Conservation (phyloP, 2,329 filamentous ascomycete genomes). For the Biscogniauxia marginata region DNA sequence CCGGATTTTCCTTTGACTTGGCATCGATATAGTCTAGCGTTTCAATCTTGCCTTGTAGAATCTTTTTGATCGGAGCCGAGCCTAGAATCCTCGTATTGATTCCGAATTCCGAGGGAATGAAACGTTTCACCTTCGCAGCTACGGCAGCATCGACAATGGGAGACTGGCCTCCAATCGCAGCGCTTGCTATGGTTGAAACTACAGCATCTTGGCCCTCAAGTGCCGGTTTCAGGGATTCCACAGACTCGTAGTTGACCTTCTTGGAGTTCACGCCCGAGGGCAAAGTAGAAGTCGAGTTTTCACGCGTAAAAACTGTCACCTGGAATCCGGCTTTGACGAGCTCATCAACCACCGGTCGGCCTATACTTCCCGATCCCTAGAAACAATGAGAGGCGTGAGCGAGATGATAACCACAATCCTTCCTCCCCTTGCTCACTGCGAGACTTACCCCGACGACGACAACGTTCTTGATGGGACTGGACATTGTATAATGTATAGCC, state of each 20-base stretch:
- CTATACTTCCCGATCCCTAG: conserved; percentile 35
- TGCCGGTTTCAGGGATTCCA: conserved; percentile 42
- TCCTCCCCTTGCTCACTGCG: neutral
- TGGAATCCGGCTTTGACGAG: conserved; percentile 39
- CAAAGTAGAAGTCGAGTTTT: conserved; percentile 38
- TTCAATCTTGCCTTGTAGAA: conserved; percentile 29
- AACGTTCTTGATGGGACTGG: conserved; percentile 23
- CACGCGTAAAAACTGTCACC: conserved; percentile 50
- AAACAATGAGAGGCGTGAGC: neutral
- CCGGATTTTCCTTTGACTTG: conserved; percentile 42
- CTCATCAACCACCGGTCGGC: conserved; percentile 26
- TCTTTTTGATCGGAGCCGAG: conserved; percentile 21
- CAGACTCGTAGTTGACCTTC: conserved; percentile 46
- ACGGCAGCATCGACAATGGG: conserved; percentile 55
- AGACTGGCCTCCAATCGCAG: conserved; percentile 43
- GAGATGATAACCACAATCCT: neutral
- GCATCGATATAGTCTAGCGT: conserved; percentile 51
- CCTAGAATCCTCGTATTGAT: conserved; percentile 31
- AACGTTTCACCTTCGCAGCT: conserved; percentile 54
- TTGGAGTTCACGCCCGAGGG: conserved; percentile 39
- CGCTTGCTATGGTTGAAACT: conserved; percentile 46
- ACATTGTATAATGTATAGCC: conserved; percentile 14
- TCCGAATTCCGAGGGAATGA: conserved; percentile 56
- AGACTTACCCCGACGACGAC: conserved; percentile 24
- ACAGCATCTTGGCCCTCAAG: conserved; percentile 56